Evolutionary conservation across 2,329 filamentous ascomycete species (phyloP), one percentile per base, ranked within the genome.

Genomic region (Ascochyta fabae): DNA sequence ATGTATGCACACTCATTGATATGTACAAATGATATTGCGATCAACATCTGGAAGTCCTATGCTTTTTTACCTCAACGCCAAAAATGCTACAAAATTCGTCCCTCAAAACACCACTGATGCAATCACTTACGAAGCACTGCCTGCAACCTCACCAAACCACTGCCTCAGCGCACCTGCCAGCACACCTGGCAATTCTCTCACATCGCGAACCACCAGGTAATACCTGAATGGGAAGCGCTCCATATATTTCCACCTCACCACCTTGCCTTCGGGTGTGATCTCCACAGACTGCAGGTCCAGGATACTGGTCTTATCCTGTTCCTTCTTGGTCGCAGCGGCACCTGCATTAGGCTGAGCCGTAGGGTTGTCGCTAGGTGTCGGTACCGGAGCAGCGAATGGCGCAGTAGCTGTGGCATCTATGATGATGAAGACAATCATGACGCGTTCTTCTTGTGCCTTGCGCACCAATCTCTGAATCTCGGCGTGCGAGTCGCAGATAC

Each of bases 351-450:
- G 38, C 41, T 60, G 62, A 2, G 53, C 50, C n/a, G 50, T 56
- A 1, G 51, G 42, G 9, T 53, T 33, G 8, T 56, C 53, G 2
- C 52, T 56, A 1, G 39, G 48, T 34, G 24, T 27, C 5, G 56
- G 49, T 1, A 44, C 45, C 3, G 63, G 45, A 8, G 51, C 56
- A 19, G 40, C 45, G n/a, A 53, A 51, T 3, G 55, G 43, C 6
- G 56, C 41, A 4, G 66, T 59, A 4, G 72, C 64, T 1, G 67
- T 71, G 40, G 86, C 82, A 79, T 99, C 95, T 71, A 99, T 92
- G 68, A 99, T 90, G 67, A 99, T 91, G 75, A 99, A 99, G 6
- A 99, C 94, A 60, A 98, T 88, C 91, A 99, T 97, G 72, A 99
- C 96, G 15, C 92, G 84, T 77, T 97, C 91, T 75, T 97, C 93